Base-by-base conservation (phyloP, 805 yeast species). In the Cyberlindnera maclurae region DNA sequence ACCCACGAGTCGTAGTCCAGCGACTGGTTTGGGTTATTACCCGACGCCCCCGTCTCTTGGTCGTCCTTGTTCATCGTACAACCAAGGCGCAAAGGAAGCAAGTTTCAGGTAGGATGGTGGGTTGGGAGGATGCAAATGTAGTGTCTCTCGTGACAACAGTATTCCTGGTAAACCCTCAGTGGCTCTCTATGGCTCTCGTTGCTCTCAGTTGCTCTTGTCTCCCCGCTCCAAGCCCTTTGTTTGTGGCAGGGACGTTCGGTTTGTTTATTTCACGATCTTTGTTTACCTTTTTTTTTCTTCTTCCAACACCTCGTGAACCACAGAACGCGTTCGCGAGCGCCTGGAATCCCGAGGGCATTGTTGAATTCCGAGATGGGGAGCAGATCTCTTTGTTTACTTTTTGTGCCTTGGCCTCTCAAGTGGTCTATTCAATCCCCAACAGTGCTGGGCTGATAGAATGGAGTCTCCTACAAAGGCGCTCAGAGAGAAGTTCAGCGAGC, bases 1-100 rank as follows among this genome's bases (percentile, higher is more conserved):
- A 52, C 55, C 58, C 58, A 54, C 5, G 48, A 41, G 15, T 54
- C 58, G 38, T 52, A 52, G 31, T 54, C 58, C 13, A 51, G 42
- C 6, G 49, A 36, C 30, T 50, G 52, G 38, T 41, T 45, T 12
- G 28, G 17, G 26, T 26, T 34, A 13, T 7, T 10, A 15, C 29
- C 22, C 12, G 30, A 26, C 16, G 31, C 13, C 12, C 17, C 30
- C 18, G 17, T 27, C 15, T 32, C 12, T 13, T 18, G 26, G 12
- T 13, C 22, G n/a, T 32, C 34, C n/a, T 27, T 12, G 34, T n/a
- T 20, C 34, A 18, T 20, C 20, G 18, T 27, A 13, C 15, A n/a
- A 20, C 24, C 24, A 8, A 20, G 24, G 24, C 8, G 24, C 8
- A 20, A 20, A 20, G 24, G 8, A 20, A 20, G 24, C 24, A 20